A percentile compares a stretch with the other conserved stretches of the same genome.
phyloP scores from a whole-genome alignment of 768 basidiomycete species.

The Macrolepiota albuminosa region DNA sequence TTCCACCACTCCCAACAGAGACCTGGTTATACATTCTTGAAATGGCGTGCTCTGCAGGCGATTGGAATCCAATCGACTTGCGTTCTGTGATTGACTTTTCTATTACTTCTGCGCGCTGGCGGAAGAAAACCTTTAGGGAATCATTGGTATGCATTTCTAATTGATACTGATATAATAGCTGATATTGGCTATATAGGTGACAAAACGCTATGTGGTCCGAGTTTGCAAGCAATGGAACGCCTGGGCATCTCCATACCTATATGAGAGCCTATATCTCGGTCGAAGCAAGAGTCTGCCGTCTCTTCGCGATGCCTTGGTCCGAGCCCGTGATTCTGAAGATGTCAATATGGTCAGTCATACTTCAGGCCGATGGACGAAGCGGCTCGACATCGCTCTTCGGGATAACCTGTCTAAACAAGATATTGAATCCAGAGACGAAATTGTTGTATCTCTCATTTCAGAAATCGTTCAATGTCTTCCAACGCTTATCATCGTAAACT shows the following conservation, averaged over 20 bases:
- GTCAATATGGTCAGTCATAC: not conserved
- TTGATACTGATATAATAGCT: not conserved
- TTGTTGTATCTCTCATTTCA: not conserved
- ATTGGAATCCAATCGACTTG: constrained; percentile 18
- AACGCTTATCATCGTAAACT: constrained; percentile 14
- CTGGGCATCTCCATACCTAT: constrained; percentile 19
- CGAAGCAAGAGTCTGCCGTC: constrained; percentile 7
- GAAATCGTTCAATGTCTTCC: constrained; percentile 15
- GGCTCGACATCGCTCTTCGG: constrained; percentile 17
- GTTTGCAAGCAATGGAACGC: constrained; percentile 23
- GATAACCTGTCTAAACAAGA: constrained; percentile 1
- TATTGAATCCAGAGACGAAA: not conserved
- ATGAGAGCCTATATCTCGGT: constrained; percentile 19
- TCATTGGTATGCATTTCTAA: constrained; percentile 19
- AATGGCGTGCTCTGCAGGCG: constrained; percentile 16
- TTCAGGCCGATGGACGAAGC: constrained; percentile 14
- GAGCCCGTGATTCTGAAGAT: not conserved
- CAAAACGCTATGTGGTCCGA: constrained; percentile 20
- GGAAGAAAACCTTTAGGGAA: constrained; percentile 10
- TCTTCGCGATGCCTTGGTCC: constrained; percentile 10
- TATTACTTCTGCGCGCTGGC: constrained; percentile 10
- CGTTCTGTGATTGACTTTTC: constrained; percentile 12
- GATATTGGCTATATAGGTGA: constrained; percentile 13
- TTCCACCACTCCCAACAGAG: constrained; percentile 24
- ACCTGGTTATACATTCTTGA: constrained; percentile 23